A percentile compares a stretch with the other conserved stretches of the same genome.
Evolutionary conservation across 768 basidiomycete species (phyloP).

Genomic region (Mycena leptocephala): DNA sequence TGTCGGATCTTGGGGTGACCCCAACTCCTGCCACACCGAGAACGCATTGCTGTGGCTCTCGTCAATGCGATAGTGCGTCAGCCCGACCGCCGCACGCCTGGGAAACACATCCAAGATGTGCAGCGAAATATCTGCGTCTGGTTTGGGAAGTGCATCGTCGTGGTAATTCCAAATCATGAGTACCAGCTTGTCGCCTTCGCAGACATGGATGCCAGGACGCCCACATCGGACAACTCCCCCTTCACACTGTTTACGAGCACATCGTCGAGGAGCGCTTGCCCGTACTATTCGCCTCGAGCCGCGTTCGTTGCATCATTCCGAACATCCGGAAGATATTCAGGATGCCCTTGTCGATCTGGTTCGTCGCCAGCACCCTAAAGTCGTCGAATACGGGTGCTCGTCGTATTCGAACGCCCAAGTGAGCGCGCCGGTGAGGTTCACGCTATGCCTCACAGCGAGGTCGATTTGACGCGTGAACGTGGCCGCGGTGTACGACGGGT

Average conservation of each 20-base stretch:
- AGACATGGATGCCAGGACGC: slow-evolving; percentile 32
- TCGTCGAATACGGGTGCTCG: slow-evolving; percentile 35
- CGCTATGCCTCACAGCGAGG: slow-evolving; percentile 19
- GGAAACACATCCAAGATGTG: slow-evolving; percentile 29
- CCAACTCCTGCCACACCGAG: slow-evolving; percentile 27
- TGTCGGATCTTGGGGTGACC: slow-evolving; percentile 31
- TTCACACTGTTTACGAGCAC: slow-evolving; percentile 31
- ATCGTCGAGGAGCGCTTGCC: slow-evolving; percentile 29
- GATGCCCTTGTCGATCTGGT: slow-evolving; percentile 36
- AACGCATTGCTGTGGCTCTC: slow-evolving; percentile 32
- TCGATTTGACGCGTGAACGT: slow-evolving; percentile 35
- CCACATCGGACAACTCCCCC: slow-evolving; percentile 31
- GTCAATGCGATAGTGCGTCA: slow-evolving; percentile 36
- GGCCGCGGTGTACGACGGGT: slow-evolving; percentile 36
- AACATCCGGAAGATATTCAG: slow-evolving; percentile 36
- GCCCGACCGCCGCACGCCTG: slow-evolving; percentile 7
- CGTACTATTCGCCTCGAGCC: slow-evolving; percentile 33
- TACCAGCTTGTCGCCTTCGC: slow-evolving; percentile 29
- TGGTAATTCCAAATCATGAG: slow-evolving; percentile 34
- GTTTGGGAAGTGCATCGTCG: slow-evolving; percentile 33
- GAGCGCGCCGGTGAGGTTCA: slow-evolving; percentile 34
- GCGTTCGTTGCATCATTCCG: slow-evolving; percentile 32
- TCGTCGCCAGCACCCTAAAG: slow-evolving; percentile 34
- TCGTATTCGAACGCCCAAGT: slow-evolving; percentile 37
- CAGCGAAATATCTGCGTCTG: slow-evolving; percentile 33